These are phyloP conservation scores for Thelonectria olida DNA, from an alignment of 2,329 filamentous ascomycete species.

Conservation along the genomic window DNA sequence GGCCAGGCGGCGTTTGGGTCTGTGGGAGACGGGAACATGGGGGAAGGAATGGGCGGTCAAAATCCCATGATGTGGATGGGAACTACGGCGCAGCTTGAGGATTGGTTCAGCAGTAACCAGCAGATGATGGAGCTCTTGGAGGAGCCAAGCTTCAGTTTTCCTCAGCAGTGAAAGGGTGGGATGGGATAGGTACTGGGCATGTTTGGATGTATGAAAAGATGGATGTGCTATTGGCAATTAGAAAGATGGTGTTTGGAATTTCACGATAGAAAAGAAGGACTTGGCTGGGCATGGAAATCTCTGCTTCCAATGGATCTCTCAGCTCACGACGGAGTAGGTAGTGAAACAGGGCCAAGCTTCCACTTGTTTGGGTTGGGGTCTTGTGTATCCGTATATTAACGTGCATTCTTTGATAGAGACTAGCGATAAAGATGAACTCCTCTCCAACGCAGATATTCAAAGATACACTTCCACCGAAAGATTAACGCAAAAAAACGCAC, in stretches of 20 bases:
- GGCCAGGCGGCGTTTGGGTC: conserved; percentile 20
- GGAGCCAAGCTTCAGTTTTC: conserved; percentile 40
- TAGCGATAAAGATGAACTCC: too few species aligned
- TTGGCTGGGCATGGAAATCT: too few species aligned
- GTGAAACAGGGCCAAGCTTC: too few species aligned
- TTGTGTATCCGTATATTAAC: too few species aligned
- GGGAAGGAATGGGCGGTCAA: conserved; percentile 27
- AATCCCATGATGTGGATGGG: conserved; percentile 49
- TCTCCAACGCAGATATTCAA: too few species aligned
- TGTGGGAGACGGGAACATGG: conserved; percentile 17
- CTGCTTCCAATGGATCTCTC: too few species aligned
- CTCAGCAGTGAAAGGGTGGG: conserved; percentile 13
- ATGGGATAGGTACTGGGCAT: not conserved
- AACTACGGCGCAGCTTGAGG: conserved; percentile 47
- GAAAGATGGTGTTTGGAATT: not conserved
- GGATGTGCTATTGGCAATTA: not conserved
- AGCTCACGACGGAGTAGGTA: too few species aligned
- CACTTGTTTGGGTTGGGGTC: too few species aligned
- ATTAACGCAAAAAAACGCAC: too few species aligned
- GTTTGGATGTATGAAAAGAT: not conserved
- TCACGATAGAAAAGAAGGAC: too few species aligned
- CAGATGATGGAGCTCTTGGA: conserved; percentile 49
- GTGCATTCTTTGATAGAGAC: too few species aligned
- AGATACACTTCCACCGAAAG: too few species aligned
- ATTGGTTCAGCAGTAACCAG: conserved; percentile 50